phyloP scores from a whole-genome alignment of 2,329 filamentous ascomycete genomes.

The Trichoderma gracile region DNA sequence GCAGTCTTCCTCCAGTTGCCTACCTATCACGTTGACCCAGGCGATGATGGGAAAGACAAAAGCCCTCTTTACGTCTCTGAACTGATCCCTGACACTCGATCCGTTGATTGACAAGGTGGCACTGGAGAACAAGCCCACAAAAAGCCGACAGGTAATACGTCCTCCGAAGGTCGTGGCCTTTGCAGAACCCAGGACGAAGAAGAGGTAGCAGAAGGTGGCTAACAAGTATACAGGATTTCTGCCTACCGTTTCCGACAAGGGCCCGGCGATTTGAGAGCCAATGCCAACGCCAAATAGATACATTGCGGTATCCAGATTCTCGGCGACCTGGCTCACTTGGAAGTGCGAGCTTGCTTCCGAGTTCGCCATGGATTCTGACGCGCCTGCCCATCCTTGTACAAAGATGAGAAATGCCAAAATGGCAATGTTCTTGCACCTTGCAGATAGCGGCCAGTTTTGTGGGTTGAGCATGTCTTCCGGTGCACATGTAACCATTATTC shows the following conservation, averaged over 20 bases:
- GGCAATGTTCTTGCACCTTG: constrained; percentile 38
- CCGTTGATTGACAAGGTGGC: constrained; percentile 43
- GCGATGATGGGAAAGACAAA: constrained; percentile 53
- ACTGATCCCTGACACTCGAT: constrained; percentile 50
- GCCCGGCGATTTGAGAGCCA: constrained; percentile 51
- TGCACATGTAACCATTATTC: constrained; percentile 3
- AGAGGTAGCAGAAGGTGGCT: constrained; percentile 48
- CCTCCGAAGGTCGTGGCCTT: constrained; percentile 49
- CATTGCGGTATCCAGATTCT: constrained; percentile 48
- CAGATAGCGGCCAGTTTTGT: constrained; percentile 43
- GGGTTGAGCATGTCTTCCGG: constrained; percentile 43
- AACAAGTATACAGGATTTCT: constrained; percentile 51
- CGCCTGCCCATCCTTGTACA: constrained; percentile 49
- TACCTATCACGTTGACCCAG: constrained; percentile 41
- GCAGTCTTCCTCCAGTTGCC: neutral
- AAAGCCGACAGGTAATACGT: constrained; percentile 50
- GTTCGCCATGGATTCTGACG: constrained; percentile 51
- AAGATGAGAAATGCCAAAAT: constrained; percentile 45
- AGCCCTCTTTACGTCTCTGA: constrained; percentile 48
- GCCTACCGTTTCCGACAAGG: constrained; percentile 50
- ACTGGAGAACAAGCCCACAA: constrained; percentile 48
- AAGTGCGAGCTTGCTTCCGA: constrained; percentile 43
- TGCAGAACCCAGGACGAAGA: constrained; percentile 51
- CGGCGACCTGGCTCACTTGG: constrained; percentile 46
- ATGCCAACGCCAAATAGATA: constrained; percentile 51